These are phyloP conservation scores for Plasmodium gaboni DNA, from an alignment of 169 alveolate species.

Conservation along the genomic window DNA sequence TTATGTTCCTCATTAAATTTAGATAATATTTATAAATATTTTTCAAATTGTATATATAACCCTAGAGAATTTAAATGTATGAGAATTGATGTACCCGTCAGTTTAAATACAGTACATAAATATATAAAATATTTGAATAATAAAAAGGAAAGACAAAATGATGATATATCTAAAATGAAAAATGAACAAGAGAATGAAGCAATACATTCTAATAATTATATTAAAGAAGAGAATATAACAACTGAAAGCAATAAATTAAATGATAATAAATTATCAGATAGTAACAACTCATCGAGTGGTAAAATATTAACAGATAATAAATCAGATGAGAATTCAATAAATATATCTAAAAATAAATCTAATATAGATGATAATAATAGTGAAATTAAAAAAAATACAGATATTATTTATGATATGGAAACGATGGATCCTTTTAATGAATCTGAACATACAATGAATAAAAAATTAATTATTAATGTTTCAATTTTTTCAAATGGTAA, in stretches of 20 bases:
- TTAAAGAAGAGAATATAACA: background rate
- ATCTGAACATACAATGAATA: conserved; percentile 4
- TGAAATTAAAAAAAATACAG: background rate
- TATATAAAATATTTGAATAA: conserved; percentile 16
- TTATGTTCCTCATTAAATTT: conserved; percentile 79
- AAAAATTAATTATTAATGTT: conserved; percentile 78
- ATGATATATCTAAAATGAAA: background rate
- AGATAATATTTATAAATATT: conserved; percentile 42
- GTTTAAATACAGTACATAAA: conserved; percentile 25
- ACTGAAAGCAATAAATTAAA: background rate
- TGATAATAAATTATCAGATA: background rate
- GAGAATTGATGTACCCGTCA: conserved; percentile 82
- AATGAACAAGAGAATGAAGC: background rate
- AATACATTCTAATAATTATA: background rate
- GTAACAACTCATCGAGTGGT: background rate
- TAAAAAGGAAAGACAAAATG: conserved; percentile 1
- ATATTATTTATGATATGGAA: background rate
- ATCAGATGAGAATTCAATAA: background rate
- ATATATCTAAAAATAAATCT: background rate
- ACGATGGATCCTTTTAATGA: background rate
- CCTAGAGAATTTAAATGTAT: conserved; percentile 85
- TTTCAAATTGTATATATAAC: conserved; percentile 81
- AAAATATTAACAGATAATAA: background rate
- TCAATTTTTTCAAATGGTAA: conserved; percentile 86
- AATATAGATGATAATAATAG: background rate